Conservation (phyloP, 2,329 filamentous ascomycete species). For the Capronia epimyces region DNA sequence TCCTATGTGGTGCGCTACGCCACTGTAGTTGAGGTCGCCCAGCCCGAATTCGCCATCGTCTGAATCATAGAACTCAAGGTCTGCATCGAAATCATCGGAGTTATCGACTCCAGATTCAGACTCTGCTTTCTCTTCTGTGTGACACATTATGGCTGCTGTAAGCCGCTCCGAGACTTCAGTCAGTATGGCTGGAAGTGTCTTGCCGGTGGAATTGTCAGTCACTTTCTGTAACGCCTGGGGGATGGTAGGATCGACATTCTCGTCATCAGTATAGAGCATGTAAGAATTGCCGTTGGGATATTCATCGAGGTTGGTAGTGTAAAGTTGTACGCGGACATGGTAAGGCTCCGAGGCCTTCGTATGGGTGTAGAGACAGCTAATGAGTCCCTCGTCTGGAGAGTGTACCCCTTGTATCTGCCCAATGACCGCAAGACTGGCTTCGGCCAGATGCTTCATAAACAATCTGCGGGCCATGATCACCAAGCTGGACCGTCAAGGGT, state of each 20-base stretch:
- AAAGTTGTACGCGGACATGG: slow-evolving; percentile 16
- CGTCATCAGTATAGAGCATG: slow-evolving; percentile 43
- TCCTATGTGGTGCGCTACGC: not conserved
- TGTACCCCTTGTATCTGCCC: slow-evolving; percentile 51
- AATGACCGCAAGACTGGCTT: slow-evolving; percentile 37
- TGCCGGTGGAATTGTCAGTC: slow-evolving; percentile 30
- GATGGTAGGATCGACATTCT: slow-evolving; percentile 31
- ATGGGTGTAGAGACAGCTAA: slow-evolving; percentile 56
- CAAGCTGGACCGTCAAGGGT: not conserved
- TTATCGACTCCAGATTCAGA: not conserved
- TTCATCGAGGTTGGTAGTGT: slow-evolving; percentile 49
- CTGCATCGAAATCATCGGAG: slow-evolving; percentile 35
- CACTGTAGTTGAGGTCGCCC: not conserved
- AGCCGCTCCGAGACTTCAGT: slow-evolving; percentile 31
- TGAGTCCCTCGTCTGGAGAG: slow-evolving; percentile 64
- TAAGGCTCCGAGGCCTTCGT: slow-evolving; percentile 9
- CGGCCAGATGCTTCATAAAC: slow-evolving; percentile 57
- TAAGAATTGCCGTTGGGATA: slow-evolving; percentile 55
- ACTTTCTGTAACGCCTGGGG: slow-evolving; percentile 19
- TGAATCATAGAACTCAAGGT: slow-evolving; percentile 34
- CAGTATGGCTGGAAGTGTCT: slow-evolving; percentile 25
- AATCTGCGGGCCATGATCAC: slow-evolving; percentile 58
- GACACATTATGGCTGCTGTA: slow-evolving; percentile 11
- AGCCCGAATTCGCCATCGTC: slow-evolving; percentile 30
- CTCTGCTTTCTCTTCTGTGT: not conserved